Evolutionary conservation across 2,329 filamentous ascomycete species (phyloP), one percentile per base, ranked within the genome.

Genomic region (Emydomyces testavorans): DNA sequence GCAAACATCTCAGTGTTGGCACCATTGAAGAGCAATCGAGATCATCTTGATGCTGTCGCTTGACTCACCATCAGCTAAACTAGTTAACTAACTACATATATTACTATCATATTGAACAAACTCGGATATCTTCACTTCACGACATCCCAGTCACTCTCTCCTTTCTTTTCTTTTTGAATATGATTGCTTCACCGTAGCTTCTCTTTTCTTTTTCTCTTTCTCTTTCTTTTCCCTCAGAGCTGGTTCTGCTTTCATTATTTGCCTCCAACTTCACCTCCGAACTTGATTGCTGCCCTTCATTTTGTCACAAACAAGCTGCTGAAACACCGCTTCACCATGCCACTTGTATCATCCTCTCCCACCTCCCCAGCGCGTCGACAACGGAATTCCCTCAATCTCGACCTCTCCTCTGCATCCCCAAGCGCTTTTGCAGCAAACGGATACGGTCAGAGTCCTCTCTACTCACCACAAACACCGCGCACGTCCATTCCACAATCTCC

Each of bases 401-500:
- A 67, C 50, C 59, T 62, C 44, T 61, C 65, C 31, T 61, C 60
- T 18, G 57, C 65, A 28, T 66, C 65, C 28, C 58, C 64, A 11
- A 56, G 56, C 13, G 56, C 57, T 13, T 59, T 58, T 45, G 7
- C 46, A 7, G 20, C 54, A 31, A 66, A 64, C 49, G 60, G 57
- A 23, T 64, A 60, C 46, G 52, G 56, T 13, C 59, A 60, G 36
- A 60, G 58, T 31, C 62, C 64, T 37, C 58, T 56, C 32, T 56
- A 52, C 11, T 65, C 62, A 20, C 63, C 65, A 38, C 59, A 54
- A 43, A 63, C 61, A 6, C 63, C 64, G 31, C 61, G 58, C 40
- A 60, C 62, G 16, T 66, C 67, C 6, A 57, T 58, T 38, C 62
- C 67, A 2, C 57, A 61, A 3, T 71, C 68, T 24, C 67, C 68